phyloP scores from a whole-genome alignment of 371 early-diverging fungal species.

The Dichotomocladium elegans region DNA sequence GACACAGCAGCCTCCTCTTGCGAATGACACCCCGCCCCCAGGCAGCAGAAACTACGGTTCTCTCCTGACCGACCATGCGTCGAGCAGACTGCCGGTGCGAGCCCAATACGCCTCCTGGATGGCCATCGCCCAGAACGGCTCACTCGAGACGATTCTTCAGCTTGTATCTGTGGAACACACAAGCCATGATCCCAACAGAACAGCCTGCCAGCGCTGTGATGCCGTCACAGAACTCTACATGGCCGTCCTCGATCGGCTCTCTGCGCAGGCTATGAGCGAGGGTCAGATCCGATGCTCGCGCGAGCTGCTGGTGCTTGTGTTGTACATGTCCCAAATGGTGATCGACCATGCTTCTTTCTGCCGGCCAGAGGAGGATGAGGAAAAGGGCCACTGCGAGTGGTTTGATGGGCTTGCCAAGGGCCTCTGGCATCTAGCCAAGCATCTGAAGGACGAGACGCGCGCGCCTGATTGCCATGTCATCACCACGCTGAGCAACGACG shows the following conservation, averaged over 20 bases:
- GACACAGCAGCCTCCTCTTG: background rate
- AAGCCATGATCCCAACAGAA: background rate
- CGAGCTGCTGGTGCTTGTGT: conserved; percentile 25
- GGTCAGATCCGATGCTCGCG: conserved; percentile 8
- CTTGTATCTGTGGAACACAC: background rate
- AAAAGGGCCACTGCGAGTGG: conserved; percentile 19
- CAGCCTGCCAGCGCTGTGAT: background rate
- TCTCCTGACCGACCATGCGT: too few relatives aligned
- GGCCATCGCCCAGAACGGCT: too few relatives aligned
- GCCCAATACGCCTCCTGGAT: too few relatives aligned
- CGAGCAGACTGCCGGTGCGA: too few relatives aligned
- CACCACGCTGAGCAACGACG: background rate
- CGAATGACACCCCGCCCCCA: too few relatives aligned
- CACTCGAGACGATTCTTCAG: background rate
- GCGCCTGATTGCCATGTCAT: conserved; percentile 15
- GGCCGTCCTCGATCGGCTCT: background rate
- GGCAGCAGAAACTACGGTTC: too few relatives aligned
- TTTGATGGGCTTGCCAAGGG: conserved; percentile 17
- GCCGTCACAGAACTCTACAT: background rate
- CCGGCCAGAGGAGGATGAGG: too few relatives aligned
- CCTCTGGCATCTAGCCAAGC: conserved; percentile 35
- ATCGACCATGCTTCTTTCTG: conserved; percentile 22
- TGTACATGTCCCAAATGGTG: conserved; percentile 24
- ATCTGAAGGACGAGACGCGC: conserved; percentile 30
- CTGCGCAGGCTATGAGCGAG: background rate